Base-by-base conservation (phyloP, 2,329 filamentous ascomycete species). In the Colletotrichum sp. region DNA sequence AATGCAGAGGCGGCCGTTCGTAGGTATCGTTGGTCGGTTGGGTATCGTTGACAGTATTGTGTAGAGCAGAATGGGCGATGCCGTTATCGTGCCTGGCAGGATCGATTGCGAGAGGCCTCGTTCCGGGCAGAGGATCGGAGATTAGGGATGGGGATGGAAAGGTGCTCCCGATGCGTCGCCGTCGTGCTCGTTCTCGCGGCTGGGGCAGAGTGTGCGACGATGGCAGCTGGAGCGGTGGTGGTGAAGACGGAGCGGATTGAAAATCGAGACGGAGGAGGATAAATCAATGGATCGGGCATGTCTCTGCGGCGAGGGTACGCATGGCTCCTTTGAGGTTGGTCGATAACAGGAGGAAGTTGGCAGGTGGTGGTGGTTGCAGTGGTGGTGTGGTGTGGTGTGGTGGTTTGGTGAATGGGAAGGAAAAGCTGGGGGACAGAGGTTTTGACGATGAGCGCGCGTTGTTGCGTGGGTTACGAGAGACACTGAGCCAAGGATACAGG, bases 241-340 rank as follows among this genome's bases (percentile, higher is more conserved):
- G 43, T 52, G 77, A 81, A 82, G 78, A 77, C 74, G 75, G 79
- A 78, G 74, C 81, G 83, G 77, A 75, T 82, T 76, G 79, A 81
- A 68, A 67, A 21, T 75, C 69, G 82, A 83, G 70, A 80, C 58
- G 52, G 30, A 64, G 58, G 38, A 80, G 79, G 76, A 82, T 55
- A 62, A 52, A 59, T 76, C 74, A 74, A 74, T 74, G 74, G 70
- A 38, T 73, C 61, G 59, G 34, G 59, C 71, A 74, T 69, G 74
- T 76, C 71, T 74, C 65, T 73, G 61, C 56, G 66, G 65, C 71
- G 71, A 69, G 34, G 70, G 64, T 34, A 58, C 38, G 63, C 73
- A 75, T 75, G 69, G 38, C 67, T 30, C 28, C 58, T 52, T 61
- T 61, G 58, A 61, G 18, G 58, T 32, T 61, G 58, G 30, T 52